Base-by-base conservation (phyloP, 2,329 filamentous ascomycete genomes). In the Sphaerulina populicola region DNA sequence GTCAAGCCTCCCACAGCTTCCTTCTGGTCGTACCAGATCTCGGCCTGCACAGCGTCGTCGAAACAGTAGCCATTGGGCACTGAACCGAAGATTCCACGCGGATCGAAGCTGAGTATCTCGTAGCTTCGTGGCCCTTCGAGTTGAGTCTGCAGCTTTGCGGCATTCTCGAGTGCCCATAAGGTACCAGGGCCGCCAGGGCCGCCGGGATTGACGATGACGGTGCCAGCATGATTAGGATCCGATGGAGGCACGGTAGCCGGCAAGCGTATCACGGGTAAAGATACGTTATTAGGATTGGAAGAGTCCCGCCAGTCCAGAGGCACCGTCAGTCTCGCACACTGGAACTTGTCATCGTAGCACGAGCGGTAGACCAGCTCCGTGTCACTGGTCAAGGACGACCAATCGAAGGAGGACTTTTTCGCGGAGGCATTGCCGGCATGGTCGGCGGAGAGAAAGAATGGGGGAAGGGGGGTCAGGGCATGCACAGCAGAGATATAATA, bases 311-410 rank as follows among this genome's bases (percentile, higher is more conserved):
- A 62, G 51, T 69, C 72, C 58, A 77, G 68, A 0, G 74, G 75
- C 0, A 77, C 69, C 31, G 69, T 63, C 2, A 78, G 62, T 4
- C 71, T 68, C n/a, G 74, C 71, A 52, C 75, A 77, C 55, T 74
- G 67, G 51, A 73, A 72, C 8, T 67, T 70, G 31, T 44, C 12
- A 51, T 68, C 68, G 49, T 70, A 74, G 60, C 74, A 77, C 15
- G 46, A 35, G 21, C 45, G 12, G 49, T 55, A 58, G 18, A 49
- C 27, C 5, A 60, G 51, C 8, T 54, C 38, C 2, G 43, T 37
- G 9, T 46, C 43, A n/a, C 52, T 47, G 21, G 51, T 46, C n/a
- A 58, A 36, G 30, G 40, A 49, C 10, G 50, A 21, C 51, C 54
- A 60, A 40, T 60, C 51, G 33, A 60, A 56, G 12, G 11, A 18